These are phyloP conservation scores for Cupressus sempervirens DNA, from an alignment of 75 land plant genomes.

Conservation along the genomic window DNA sequence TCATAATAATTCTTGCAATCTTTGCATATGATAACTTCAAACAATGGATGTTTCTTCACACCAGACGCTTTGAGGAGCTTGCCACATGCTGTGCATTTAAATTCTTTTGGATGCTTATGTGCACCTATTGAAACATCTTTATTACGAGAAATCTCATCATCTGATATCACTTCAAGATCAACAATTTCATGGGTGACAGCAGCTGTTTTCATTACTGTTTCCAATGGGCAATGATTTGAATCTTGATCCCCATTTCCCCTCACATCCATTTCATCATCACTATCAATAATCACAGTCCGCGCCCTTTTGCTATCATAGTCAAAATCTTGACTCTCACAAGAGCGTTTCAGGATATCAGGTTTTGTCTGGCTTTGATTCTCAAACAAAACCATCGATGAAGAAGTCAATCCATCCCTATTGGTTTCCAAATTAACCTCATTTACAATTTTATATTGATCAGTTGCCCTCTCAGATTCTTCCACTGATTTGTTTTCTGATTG, in stretches of 20 bases:
- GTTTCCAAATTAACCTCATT: constrained; percentile 1
- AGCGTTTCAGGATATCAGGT: constrained; percentile 18
- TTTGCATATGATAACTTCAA: constrained; percentile 63
- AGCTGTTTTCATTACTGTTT: constrained; percentile 4
- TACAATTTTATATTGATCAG: constrained; percentile 1
- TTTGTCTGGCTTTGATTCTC: constrained; percentile 10
- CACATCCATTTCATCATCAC: constrained; percentile 63
- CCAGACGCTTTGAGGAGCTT: constrained; percentile 30
- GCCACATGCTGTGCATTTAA: constrained; percentile 74
- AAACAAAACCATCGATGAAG: constrained; percentile 6
- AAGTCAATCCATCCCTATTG: constrained; percentile 1
- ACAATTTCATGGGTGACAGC: constrained; percentile 13
- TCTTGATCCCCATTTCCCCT: constrained; percentile 8
- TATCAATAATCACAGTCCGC: constrained; percentile 47
- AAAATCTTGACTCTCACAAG: constrained; percentile 16
- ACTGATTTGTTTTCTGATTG: neutral
- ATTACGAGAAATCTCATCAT: constrained; percentile 19
- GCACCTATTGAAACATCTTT: constrained; percentile 6
- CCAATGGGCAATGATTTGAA: neutral
- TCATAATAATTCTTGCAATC: constrained; percentile 44
- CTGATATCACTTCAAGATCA: constrained; percentile 8
- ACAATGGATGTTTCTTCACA: constrained; percentile 56
- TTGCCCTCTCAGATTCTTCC: neutral
- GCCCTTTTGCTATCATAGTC: constrained; percentile 19
- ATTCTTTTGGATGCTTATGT: constrained; percentile 1